A percentile compares a stretch with the other conserved stretches of the same genome.
Evolutionary conservation across 164 flowering plant genomes (phyloP).

Genomic region (Umbilicus rupestris): DNA sequence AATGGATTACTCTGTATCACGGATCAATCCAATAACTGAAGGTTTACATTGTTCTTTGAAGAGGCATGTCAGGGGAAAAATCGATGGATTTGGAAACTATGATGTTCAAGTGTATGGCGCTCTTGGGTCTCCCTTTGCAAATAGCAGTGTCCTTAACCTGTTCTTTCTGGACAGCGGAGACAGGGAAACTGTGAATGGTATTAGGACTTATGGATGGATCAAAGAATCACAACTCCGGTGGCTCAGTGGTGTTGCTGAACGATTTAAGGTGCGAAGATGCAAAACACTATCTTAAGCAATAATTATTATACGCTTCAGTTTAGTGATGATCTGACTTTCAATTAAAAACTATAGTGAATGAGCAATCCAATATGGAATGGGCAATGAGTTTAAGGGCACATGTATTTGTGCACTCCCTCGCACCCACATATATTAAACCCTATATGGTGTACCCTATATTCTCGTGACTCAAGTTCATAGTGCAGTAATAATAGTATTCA

Average conservation of each 20-base stretch:
- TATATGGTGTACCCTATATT: too few species aligned
- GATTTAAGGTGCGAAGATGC: slow-evolving; percentile 28
- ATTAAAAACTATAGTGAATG: too few species aligned
- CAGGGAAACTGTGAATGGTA: slow-evolving; percentile 44
- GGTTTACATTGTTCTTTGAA: slow-evolving; percentile 12
- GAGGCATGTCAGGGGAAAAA: slow-evolving; percentile 13
- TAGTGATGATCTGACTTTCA: too few species aligned
- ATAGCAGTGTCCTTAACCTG: slow-evolving; percentile 60
- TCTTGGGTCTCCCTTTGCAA: slow-evolving; percentile 51
- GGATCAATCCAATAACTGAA: slow-evolving; percentile 37
- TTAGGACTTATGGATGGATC: slow-evolving; percentile 79
- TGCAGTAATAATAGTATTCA: too few species aligned
- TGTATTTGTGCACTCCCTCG: too few species aligned
- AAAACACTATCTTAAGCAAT: too few species aligned
- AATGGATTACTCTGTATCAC: slow-evolving; percentile 79
- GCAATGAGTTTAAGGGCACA: too few species aligned
- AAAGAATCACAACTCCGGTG: slow-evolving; percentile 79
- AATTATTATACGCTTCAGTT: too few species aligned
- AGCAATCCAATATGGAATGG: too few species aligned
- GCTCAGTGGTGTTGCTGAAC: slow-evolving; percentile 42
- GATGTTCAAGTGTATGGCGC: slow-evolving; percentile 56
- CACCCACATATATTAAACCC: too few species aligned
- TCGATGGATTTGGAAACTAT: slow-evolving; percentile 92
- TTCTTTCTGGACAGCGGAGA: slow-evolving; percentile 91
- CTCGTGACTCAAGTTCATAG: too few species aligned